Conservation (phyloP, 331 rosid species). For the Rhamnella rubrinervis region DNA sequence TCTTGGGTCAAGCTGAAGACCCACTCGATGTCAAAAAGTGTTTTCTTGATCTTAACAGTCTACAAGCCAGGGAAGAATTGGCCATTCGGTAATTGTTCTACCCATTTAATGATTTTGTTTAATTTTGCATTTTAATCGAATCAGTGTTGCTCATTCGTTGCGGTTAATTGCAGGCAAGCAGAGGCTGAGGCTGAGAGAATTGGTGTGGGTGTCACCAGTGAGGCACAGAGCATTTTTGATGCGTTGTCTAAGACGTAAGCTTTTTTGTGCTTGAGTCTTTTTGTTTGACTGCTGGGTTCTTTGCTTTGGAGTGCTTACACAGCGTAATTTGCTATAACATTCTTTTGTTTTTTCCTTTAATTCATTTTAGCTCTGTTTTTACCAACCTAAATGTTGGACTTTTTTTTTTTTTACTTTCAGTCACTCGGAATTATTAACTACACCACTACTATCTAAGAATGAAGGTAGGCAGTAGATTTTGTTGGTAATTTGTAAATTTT, state of each 20-base stretch:
- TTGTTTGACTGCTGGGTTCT: neutral
- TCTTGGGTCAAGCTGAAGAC: conserved; percentile 64
- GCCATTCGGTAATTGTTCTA: conserved; percentile 58
- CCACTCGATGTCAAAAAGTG: conserved; percentile 70
- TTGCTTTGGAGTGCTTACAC: too few species aligned
- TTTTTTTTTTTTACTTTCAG: too few species aligned
- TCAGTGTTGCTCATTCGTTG: neutral
- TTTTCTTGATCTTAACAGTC: conserved; percentile 61
- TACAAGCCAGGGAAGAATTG: conserved; percentile 65
- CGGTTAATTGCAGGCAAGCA: conserved; percentile 62
- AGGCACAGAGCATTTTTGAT: conserved; percentile 89
- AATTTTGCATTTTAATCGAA: neutral
- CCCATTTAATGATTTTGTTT: conserved; percentile 3
- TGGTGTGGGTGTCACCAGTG: conserved; percentile 86
- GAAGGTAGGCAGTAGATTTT: neutral
- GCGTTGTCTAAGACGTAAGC: conserved; percentile 94
- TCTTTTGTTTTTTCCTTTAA: neutral
- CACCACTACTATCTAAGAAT: too few species aligned
- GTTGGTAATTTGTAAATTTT: neutral
- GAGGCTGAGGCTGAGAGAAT: conserved; percentile 88
- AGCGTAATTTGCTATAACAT: neutral
- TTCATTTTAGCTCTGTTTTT: neutral
- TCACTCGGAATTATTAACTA: too few species aligned
- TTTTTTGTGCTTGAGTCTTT: neutral
- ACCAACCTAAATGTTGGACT: too few species aligned